Conservation (phyloP, 2,329 filamentous ascomycete genomes). For the Fusarium piperis region DNA sequence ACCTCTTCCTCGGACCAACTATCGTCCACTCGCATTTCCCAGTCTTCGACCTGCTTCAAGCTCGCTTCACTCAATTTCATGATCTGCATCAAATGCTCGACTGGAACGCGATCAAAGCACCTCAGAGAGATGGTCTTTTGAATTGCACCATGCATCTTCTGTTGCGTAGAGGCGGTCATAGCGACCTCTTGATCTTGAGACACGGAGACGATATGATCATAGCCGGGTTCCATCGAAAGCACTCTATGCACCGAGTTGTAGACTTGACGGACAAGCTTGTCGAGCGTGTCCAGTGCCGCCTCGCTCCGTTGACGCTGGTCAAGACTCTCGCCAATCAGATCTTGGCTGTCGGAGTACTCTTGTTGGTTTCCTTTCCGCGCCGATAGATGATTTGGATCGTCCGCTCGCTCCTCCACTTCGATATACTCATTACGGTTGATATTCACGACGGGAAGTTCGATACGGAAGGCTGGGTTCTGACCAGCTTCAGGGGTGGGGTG, state of each 20-base stretch:
- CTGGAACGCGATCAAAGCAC: conserved; percentile 75
- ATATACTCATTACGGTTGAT: conserved; percentile 65
- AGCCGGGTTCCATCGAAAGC: conserved; percentile 65
- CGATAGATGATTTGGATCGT: conserved; percentile 60
- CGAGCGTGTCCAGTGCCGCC: conserved; percentile 75
- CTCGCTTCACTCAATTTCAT: conserved; percentile 83
- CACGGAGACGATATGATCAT: conserved; percentile 63
- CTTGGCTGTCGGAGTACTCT: conserved; percentile 62
- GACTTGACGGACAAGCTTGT: conserved; percentile 74
- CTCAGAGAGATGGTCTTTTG: conserved; percentile 76
- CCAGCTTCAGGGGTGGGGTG: conserved; percentile 7
- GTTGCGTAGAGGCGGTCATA: conserved; percentile 74
- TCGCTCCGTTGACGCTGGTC: conserved; percentile 87
- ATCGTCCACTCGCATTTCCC: conserved; percentile 76
- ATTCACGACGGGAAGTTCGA: conserved; percentile 57
- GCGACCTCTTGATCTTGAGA: conserved; percentile 70
- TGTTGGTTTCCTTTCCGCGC: conserved; percentile 64
- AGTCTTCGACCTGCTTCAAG: conserved; percentile 71
- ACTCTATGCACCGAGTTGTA: conserved; percentile 80
- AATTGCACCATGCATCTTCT: conserved; percentile 77
- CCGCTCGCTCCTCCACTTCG: conserved; percentile 57
- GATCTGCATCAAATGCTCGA: conserved; percentile 78
- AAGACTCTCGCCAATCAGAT: conserved; percentile 68
- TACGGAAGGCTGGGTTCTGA: conserved; percentile 50
- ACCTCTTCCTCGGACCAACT: conserved; percentile 74